These are phyloP conservation scores for Penicillium paxilli DNA, from an alignment of 495 filamentous ascomycete genomes.

Conservation along the genomic window DNA sequence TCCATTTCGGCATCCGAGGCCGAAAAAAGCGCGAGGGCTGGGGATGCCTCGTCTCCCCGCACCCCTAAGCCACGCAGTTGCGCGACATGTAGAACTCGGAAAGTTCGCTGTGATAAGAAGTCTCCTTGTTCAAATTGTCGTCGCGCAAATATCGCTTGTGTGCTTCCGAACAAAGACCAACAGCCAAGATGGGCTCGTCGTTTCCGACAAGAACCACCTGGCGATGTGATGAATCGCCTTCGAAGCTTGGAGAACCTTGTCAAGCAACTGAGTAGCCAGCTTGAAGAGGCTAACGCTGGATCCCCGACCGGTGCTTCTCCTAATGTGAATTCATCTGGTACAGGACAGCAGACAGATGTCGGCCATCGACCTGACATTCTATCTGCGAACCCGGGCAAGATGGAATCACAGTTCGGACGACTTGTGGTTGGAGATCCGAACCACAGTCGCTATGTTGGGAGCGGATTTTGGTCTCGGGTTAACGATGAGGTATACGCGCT, in stretches of 20 bases:
- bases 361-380: not conserved
- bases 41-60: constrained; percentile 9
- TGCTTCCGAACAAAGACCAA: constrained; percentile 47
- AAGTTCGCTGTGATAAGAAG: constrained; percentile 70
- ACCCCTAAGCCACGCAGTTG: constrained; percentile 52
- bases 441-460: constrained; percentile 50
- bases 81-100: constrained; percentile 55
- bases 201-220: constrained; percentile 34
- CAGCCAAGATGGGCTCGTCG: constrained; percentile 56
- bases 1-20: constrained; percentile 22
- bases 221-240: constrained; percentile 52
- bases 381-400: constrained; percentile 4
- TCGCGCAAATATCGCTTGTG: constrained; percentile 58
- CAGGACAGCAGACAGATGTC: constrained; percentile 3
- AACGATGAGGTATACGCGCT: constrained; percentile 50
- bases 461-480: constrained; percentile 54
- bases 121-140: constrained; percentile 67
- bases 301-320: constrained; percentile 17
- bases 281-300: constrained; percentile 41
- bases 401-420: constrained; percentile 40
- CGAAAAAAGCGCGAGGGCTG: constrained; percentile 35
- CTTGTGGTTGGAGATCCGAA: constrained; percentile 41
- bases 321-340: constrained; percentile 15
- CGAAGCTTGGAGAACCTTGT: constrained; percentile 55
- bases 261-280: constrained; percentile 52